Conservation (phyloP, 2,329 filamentous ascomycete genomes). For the Akanthomyces uredinophilus region DNA sequence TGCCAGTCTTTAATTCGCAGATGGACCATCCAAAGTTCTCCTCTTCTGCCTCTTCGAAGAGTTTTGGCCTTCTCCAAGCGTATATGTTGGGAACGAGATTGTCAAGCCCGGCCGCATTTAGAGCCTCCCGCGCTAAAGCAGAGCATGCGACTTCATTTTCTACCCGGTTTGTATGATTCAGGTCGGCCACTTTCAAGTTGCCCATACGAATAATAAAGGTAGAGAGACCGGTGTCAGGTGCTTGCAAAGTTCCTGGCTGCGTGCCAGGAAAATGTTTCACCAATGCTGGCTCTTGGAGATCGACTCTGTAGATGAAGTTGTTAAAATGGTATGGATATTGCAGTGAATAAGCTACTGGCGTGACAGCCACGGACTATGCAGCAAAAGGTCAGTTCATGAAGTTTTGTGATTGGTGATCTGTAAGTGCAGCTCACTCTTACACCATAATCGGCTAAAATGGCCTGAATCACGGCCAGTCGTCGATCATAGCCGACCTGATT, state of each 20-base stretch:
- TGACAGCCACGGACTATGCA: neutral
- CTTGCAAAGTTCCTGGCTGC: slow-evolving; percentile 6
- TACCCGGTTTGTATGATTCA: slow-evolving; percentile 19
- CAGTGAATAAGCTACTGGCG: neutral
- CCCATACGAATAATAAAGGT: slow-evolving; percentile 16
- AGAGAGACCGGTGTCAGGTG: neutral
- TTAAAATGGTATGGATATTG: slow-evolving; percentile 11
- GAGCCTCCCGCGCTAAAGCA: slow-evolving; percentile 19
- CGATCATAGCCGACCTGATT: neutral
- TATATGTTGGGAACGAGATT: slow-evolving; percentile 21
- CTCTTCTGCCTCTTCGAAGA: neutral
- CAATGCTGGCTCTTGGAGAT: slow-evolving; percentile 6
- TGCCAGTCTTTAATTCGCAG: slow-evolving; percentile 22
- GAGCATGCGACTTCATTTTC: slow-evolving; percentile 26
- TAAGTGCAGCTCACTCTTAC: neutral
- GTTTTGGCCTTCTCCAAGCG: slow-evolving; percentile 17
- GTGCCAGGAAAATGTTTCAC: neutral
- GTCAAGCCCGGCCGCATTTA: neutral
- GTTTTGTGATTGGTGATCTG: neutral
- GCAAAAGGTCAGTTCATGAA: neutral
- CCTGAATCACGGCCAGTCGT: neutral
- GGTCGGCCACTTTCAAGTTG: slow-evolving; percentile 14
- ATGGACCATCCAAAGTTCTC: slow-evolving; percentile 21
- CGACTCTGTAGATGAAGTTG: slow-evolving; percentile 21
- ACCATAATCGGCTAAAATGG: neutral